Percentiles rank a stretch among this genome's conserved stretches.
Evolutionary conservation across 192 early-diverging fungal genomes (phyloP).

Genomic region (Gonapodya sp.): DNA sequence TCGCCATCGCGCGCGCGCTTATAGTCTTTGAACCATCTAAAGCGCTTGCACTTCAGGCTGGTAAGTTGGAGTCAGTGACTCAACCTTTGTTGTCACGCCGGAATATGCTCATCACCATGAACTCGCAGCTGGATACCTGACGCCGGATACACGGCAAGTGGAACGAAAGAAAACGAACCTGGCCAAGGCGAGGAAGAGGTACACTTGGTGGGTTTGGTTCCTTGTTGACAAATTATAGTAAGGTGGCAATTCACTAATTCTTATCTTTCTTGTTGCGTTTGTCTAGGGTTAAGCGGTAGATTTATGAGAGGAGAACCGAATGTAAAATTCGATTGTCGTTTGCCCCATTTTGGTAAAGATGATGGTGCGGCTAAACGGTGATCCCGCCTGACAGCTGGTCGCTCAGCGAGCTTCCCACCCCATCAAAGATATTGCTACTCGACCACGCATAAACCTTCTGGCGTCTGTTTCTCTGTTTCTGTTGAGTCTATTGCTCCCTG

Average conservation of each 20-base stretch:
- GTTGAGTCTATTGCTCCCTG: too few species aligned
- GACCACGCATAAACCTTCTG: too few species aligned
- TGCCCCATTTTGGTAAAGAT: too few species aligned
- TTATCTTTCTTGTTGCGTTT: background rate
- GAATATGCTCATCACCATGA: background rate
- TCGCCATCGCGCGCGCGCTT: background rate
- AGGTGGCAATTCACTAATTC: background rate
- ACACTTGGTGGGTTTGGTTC: background rate
- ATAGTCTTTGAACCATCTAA: background rate
- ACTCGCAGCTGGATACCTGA: background rate
- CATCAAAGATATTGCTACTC: too few species aligned
- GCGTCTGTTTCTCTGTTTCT: too few species aligned
- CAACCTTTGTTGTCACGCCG: background rate
- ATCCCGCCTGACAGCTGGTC: too few species aligned
- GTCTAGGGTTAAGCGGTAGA: background rate
- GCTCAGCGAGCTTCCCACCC: too few species aligned
- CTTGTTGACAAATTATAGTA: background rate
- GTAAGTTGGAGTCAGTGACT: background rate
- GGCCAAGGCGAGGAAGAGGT: background rate
- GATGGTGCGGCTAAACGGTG: too few species aligned
- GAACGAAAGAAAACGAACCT: conserved; percentile 1
- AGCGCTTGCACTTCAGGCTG: background rate
- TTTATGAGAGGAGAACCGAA: too few species aligned
- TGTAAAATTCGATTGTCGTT: too few species aligned
- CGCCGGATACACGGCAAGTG: background rate